Evolutionary conservation across 352 stramenopile species (phyloP), one percentile per base, ranked within the genome.

Genomic region (Plasmopara halstedii): DNA sequence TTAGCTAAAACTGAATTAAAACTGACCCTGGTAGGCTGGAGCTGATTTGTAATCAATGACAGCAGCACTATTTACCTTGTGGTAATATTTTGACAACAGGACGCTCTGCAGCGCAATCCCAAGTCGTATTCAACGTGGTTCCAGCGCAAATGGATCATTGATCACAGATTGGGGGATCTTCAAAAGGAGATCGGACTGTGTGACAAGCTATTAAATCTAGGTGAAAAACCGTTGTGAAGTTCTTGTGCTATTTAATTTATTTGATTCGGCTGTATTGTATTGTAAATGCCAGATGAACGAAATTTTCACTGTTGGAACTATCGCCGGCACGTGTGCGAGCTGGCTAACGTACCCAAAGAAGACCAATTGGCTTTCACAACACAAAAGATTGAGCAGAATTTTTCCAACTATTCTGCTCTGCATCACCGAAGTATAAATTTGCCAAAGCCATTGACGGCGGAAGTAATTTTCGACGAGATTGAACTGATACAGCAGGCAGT

Each of bases 281-380:
- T 3, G 3, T 6, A 6, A 8, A 42, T 84, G 91, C 31, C 36
- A 44, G 97, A 99, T 67, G 94, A 99, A 49, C 80, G 96, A 25
- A 99, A 99, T 56, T 99, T 99, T 61, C 97, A 99, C 64, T 99
- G 96, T 64, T 99, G 95, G 95, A 99, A 99, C 61, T 99, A 99
- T 66, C 92, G 79, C 19, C 76, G 74, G 25, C 67, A 88, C 55
- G 72, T 91, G 17, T 79, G 74, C 44, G 67, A 73, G 17, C 54
- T 83, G 38, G 70, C 72, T 7, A 66, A 66, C 15, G 47, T 79
- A 2, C 59, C 65, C 0, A 44, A 61, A 14, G 62, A 90, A 6
- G 64, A 93, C 17, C 87, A 98, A 54, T 77, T 98, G 37, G 83
- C 84, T 20, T 99, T 98, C 62, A 97, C 95, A 10, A 89, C 71